Evolutionary conservation across 805 yeast species (phyloP).

Genomic region (Priceomyces fermenticarens): DNA sequence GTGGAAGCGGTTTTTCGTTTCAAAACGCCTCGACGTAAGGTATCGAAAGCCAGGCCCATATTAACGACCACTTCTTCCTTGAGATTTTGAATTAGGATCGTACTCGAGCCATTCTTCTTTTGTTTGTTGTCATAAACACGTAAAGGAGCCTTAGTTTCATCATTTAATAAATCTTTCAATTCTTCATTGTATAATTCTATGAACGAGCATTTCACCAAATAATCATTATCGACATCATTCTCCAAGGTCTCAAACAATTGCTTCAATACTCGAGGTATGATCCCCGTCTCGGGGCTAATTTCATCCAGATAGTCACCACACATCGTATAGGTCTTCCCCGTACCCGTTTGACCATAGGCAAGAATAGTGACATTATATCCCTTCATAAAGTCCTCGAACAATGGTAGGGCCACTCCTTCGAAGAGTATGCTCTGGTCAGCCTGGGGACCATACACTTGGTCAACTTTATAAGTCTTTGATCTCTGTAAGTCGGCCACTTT

Average conservation of each 20-base stretch:
- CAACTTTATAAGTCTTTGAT: slow-evolving; percentile 63
- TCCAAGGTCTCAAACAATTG: slow-evolving; percentile 45
- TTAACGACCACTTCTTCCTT: slow-evolving; percentile 57
- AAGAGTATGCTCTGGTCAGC: slow-evolving; percentile 70
- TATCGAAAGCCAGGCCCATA: slow-evolving; percentile 54
- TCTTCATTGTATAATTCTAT: slow-evolving; percentile 88
- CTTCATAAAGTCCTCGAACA: slow-evolving; percentile 59
- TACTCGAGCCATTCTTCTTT: slow-evolving; percentile 7
- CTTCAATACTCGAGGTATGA: slow-evolving; percentile 48
- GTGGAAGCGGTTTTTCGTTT: slow-evolving; percentile 69
- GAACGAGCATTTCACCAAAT: slow-evolving; percentile 71
- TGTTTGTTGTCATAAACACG: slow-evolving; percentile 37
- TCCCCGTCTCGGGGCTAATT: slow-evolving; percentile 47
- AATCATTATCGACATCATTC: slow-evolving; percentile 42
- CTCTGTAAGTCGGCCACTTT: slow-evolving; percentile 29
- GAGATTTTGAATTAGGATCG: slow-evolving; percentile 59
- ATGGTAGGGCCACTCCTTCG: slow-evolving; percentile 68
- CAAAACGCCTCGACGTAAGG: slow-evolving; percentile 55
- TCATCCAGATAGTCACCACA: slow-evolving; percentile 40
- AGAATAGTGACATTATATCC: slow-evolving; percentile 73
- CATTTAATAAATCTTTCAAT: slow-evolving; percentile 63
- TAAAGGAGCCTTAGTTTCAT: slow-evolving; percentile 37
- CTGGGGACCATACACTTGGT: slow-evolving; percentile 79
- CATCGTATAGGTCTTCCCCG: slow-evolving; percentile 82
- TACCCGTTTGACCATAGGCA: slow-evolving; percentile 83